Conservation (phyloP, 2,329 filamentous ascomycete species). For the Plenodomus biglobosus region DNA sequence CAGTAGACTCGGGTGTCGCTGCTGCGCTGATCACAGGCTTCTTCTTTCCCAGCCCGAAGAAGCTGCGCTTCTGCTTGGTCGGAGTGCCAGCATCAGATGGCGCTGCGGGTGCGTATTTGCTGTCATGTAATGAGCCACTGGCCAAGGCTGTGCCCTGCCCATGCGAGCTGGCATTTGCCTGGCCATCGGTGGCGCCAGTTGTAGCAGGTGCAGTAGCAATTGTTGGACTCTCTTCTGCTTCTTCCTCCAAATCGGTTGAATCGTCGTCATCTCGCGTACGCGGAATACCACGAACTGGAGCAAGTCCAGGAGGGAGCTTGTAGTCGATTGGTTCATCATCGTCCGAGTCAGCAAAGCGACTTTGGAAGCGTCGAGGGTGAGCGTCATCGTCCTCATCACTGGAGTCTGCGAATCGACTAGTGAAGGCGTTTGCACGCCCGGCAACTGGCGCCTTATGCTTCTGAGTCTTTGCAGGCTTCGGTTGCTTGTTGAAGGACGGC, state of each 20-base stretch:
- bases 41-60: constrained; percentile 63
- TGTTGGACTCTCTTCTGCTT: constrained; percentile 33
- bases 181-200: constrained; percentile 19
- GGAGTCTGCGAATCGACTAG: constrained; percentile 66
- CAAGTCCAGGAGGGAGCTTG: constrained; percentile 44
- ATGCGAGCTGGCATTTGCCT: constrained; percentile 11
- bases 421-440: constrained; percentile 26
- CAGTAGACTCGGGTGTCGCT: constrained; percentile 33
- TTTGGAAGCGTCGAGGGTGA: constrained; percentile 44
- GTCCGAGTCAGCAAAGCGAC: constrained; percentile 54
- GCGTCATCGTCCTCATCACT: constrained; percentile 59
- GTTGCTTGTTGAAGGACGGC: constrained; percentile 22
- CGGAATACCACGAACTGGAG: constrained; percentile 63
- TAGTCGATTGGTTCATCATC: constrained; percentile 58
- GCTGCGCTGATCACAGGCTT: constrained; percentile 50
- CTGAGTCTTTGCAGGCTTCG: constrained; percentile 13
- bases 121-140: constrained; percentile 45
- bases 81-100: constrained; percentile 35
- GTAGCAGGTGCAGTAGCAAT: constrained; percentile 17
- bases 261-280: constrained; percentile 59
- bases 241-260: constrained; percentile 54
- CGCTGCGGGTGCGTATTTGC: constrained; percentile 39
- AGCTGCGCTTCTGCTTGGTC: constrained; percentile 46
- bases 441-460: constrained; percentile 21
- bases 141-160: constrained; percentile 37